Conservation (phyloP, 768 basidiomycete genomes). For the Rhizopogon rudus region DNA sequence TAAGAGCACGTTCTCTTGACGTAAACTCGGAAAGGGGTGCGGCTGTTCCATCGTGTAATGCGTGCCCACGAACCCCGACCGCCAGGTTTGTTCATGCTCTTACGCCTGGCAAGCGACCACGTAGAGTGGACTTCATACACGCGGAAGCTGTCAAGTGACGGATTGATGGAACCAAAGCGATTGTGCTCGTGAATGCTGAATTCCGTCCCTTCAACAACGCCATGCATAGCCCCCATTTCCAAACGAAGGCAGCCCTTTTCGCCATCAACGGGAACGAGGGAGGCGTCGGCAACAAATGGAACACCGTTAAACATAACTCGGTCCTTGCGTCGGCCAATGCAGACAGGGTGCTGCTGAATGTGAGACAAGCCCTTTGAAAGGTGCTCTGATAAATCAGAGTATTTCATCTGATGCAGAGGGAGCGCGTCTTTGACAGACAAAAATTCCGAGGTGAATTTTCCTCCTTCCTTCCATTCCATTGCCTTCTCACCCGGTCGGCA, state of each 20-base stretch:
- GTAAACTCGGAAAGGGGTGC: conserved; percentile 48
- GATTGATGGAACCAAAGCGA: conserved; percentile 52
- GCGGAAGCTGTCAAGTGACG: conserved; percentile 42
- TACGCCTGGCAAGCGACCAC: conserved; percentile 49
- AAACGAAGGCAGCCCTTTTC: conserved; percentile 41
- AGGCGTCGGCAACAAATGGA: conserved; percentile 48
- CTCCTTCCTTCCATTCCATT: conserved; percentile 57
- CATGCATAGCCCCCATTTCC: conserved; percentile 56
- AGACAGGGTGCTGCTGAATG: conserved; percentile 40
- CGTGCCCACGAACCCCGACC: conserved; percentile 49
- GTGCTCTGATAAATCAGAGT: conserved; percentile 40
- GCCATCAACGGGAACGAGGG: conserved; percentile 40
- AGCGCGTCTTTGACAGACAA: conserved; percentile 39
- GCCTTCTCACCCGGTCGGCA: conserved; percentile 52
- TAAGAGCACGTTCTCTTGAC: conserved; percentile 43
- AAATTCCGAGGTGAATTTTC: conserved; percentile 55
- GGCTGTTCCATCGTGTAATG: conserved; percentile 50
- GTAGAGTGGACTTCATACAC: conserved; percentile 53
- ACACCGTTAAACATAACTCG: conserved; percentile 51
- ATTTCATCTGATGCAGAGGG: conserved; percentile 52
- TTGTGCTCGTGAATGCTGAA: conserved; percentile 62
- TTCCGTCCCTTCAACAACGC: conserved; percentile 58
- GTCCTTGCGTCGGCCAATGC: conserved; percentile 42
- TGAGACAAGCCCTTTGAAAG: conserved; percentile 35
- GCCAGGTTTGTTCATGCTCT: conserved; percentile 28